A percentile compares a stretch with the other conserved stretches of the same genome.
Evolutionary conservation across 176 grass and related monocot genomes (phyloP).

Genomic region (Aegilops longissima): DNA sequence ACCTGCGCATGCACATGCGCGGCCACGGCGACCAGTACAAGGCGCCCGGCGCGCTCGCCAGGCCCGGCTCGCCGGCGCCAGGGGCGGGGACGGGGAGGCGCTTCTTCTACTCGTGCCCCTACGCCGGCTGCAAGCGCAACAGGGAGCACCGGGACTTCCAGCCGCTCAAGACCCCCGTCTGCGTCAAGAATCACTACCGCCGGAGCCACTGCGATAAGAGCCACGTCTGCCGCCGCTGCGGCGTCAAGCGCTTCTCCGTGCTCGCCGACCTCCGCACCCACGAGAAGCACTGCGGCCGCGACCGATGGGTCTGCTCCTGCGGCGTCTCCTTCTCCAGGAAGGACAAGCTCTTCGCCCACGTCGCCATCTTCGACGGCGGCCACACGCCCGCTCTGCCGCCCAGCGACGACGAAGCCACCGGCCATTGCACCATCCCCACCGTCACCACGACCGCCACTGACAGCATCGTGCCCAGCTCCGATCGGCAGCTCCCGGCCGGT

Average conservation of each 20-base stretch:
- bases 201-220: conserved; percentile 93
- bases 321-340: conserved; percentile 86
- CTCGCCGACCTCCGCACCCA: conserved; percentile 88
- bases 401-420: background rate
- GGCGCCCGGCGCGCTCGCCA: conserved; percentile 63
- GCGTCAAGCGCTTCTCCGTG: conserved; percentile 92
- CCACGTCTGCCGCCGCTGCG: conserved; percentile 66
- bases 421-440: background rate
- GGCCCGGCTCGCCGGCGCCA: background rate
- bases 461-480: background rate
- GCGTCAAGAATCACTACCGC: conserved; percentile 96
- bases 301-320: conserved; percentile 81
- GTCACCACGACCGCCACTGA: background rate
- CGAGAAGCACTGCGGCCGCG: conserved; percentile 89
- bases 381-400: conserved; percentile 60
- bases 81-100: background rate
- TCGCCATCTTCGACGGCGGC: conserved; percentile 70
- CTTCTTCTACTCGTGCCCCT: conserved; percentile 74
- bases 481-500: background rate
- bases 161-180: conserved; percentile 73
- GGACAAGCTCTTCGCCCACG: conserved; percentile 89
- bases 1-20: conserved; percentile 99
- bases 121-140: conserved; percentile 82
- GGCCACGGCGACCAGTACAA: conserved; percentile 89
- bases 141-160: conserved; percentile 72